These are phyloP conservation scores for Leucosporidium creatinivorum DNA, from an alignment of 768 basidiomycete species.

Conservation along the genomic window DNA sequence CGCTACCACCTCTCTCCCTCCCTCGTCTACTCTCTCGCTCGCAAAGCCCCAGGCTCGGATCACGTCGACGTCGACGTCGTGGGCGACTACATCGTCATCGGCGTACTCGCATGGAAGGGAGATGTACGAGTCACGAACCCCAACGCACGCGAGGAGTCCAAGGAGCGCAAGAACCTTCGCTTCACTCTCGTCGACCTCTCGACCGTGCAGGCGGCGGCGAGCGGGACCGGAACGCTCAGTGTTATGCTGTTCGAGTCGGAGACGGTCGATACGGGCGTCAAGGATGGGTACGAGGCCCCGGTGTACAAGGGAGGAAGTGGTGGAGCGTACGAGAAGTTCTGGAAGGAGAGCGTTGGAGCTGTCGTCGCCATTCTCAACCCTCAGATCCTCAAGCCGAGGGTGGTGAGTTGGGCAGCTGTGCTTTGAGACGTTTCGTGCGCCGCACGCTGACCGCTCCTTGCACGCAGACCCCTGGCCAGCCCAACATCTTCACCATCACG, in stretches of 20 bases:
- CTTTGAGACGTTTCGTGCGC: too few relatives aligned
- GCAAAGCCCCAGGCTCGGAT: slow-evolving; percentile 53
- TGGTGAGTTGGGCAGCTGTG: too few relatives aligned
- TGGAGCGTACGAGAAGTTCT: slow-evolving; percentile 83
- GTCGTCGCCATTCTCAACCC: slow-evolving; percentile 88
- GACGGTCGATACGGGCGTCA: slow-evolving; percentile 47
- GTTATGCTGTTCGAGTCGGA: slow-evolving; percentile 86
- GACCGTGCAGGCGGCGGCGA: slow-evolving; percentile 53
- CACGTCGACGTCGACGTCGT: slow-evolving; percentile 79
- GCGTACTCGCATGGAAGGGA: slow-evolving; percentile 85
- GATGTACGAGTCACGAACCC: slow-evolving; percentile 51
- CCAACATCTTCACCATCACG: slow-evolving; percentile 75
- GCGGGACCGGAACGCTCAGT: slow-evolving; percentile 77
- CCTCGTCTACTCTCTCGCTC: slow-evolving; percentile 74
- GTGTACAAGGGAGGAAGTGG: slow-evolving; percentile 80
- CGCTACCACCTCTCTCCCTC: slow-evolving; percentile 86
- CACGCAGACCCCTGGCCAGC: slow-evolving; percentile 60
- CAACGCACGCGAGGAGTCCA: slow-evolving; percentile 35
- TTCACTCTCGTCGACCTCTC: slow-evolving; percentile 74
- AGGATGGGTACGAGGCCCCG: slow-evolving; percentile 50
- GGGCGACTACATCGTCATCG: slow-evolving; percentile 93
- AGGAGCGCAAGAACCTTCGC: slow-evolving; percentile 54
- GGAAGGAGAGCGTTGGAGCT: slow-evolving; percentile 77
- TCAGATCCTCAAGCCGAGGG: slow-evolving; percentile 56
- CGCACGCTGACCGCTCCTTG: too few relatives aligned